Conservation (phyloP, 352 stramenopile genomes). For the Globisporangium iwayamae region DNA sequence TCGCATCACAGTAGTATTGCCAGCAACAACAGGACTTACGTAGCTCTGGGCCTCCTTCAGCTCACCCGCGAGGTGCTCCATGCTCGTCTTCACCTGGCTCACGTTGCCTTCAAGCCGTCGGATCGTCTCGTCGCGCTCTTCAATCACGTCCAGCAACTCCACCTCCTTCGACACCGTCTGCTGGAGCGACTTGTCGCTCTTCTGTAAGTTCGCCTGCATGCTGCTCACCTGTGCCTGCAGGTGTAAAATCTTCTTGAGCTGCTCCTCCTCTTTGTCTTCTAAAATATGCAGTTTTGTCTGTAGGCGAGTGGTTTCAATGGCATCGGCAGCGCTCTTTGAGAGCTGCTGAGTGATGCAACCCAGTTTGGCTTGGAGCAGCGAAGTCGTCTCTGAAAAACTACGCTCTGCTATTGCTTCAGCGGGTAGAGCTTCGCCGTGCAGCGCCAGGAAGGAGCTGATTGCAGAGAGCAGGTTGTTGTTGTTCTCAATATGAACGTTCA, state of each 20-base stretch:
- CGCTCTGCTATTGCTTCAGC: not conserved
- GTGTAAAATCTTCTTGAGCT: constrained; percentile 29
- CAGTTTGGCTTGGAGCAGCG: constrained; percentile 4
- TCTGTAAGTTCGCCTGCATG: constrained; percentile 20
- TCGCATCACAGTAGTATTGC: not conserved
- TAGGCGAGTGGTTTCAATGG: constrained; percentile 3
- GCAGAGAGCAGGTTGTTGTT: not conserved
- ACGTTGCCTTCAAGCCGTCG: constrained; percentile 24
- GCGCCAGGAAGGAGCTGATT: constrained; percentile 27
- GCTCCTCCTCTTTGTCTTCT: constrained; percentile 22
- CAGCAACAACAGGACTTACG: constrained; percentile 19
- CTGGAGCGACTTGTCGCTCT: constrained; percentile 19
- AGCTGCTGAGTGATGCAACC: constrained; percentile 16
- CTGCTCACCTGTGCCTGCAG: constrained; percentile 29
- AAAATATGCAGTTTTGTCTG: constrained; percentile 15
- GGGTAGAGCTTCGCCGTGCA: constrained; percentile 18
- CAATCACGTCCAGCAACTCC: constrained; percentile 23
- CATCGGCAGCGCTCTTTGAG: constrained; percentile 2
- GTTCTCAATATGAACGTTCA: constrained; percentile 7
- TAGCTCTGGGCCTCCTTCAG: constrained; percentile 51
- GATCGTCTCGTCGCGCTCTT: constrained; percentile 28
- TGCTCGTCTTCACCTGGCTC: constrained; percentile 29
- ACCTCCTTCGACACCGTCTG: constrained; percentile 26
- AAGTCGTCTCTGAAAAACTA: not conserved
- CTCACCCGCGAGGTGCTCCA: constrained; percentile 43